A percentile compares a stretch with the other conserved stretches of the same genome.
Evolutionary conservation across 164 flowering plant species (phyloP).

Genomic region (Aristolochia fimbriata): DNA sequence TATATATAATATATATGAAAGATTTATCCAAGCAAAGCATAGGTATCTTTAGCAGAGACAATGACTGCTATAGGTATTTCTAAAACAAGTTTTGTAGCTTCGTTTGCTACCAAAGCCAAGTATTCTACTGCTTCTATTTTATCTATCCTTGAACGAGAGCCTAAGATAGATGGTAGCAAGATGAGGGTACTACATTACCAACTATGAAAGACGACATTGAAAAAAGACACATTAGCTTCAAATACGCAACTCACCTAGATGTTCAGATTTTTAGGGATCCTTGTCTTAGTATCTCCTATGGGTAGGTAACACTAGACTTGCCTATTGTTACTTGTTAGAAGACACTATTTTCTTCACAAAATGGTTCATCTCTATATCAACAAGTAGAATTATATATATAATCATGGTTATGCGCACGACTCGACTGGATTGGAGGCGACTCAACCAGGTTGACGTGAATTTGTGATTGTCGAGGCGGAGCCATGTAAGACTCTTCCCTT

Average conservation of each 20-base stretch:
- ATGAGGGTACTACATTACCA: conserved; percentile 27
- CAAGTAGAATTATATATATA: no score
- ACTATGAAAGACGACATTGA: conserved; percentile 35
- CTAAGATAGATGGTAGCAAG: conserved; percentile 36
- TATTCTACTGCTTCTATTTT: conserved; percentile 35
- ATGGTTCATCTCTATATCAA: no score
- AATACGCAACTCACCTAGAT: conserved; percentile 43
- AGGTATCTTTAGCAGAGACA: conserved; percentile 61
- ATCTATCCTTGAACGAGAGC: conserved; percentile 33
- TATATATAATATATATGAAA: no score
- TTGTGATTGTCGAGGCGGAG: no score
- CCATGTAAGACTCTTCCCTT: no score
- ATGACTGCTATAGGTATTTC: conserved; percentile 43
- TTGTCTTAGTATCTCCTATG: conserved; percentile 25
- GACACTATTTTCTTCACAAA: no score
- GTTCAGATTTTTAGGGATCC: conserved; percentile 34
- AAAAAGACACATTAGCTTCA: conserved; percentile 34
- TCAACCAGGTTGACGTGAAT: no score
- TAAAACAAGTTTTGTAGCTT: conserved; percentile 25
- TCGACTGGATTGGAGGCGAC: no score
- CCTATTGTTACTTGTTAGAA: no score
- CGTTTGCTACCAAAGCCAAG: conserved; percentile 36
- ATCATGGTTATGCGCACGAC: no score
- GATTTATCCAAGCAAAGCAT: conserved; percentile 1
- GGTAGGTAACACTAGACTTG: no score